Evolutionary conservation across 768 basidiomycete species (phyloP).

Genomic region (Amanita subjunquillea): DNA sequence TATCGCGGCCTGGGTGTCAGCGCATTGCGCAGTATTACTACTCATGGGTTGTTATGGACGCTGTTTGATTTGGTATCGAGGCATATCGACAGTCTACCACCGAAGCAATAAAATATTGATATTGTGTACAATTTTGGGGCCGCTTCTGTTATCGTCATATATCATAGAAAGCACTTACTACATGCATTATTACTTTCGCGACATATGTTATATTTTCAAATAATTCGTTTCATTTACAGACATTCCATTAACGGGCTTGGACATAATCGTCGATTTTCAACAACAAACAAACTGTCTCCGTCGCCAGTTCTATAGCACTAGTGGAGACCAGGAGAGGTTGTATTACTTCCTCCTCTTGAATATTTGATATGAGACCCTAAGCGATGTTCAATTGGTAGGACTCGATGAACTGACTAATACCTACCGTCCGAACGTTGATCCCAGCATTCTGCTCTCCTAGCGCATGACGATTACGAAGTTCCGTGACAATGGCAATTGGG

Average conservation of each 20-base stretch:
- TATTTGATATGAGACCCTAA: constrained; percentile 94
- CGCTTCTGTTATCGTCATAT: neutral
- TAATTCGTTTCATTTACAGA: neutral
- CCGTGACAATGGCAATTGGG: constrained; percentile 96
- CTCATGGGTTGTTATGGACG: constrained; percentile 91
- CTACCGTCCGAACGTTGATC: constrained; percentile 94
- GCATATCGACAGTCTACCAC: constrained; percentile 55
- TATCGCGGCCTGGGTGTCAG: constrained; percentile 95
- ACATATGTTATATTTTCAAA: neutral
- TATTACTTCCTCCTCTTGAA: constrained; percentile 93
- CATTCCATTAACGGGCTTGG: constrained; percentile 46
- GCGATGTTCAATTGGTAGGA: neutral
- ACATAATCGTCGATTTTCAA: constrained; percentile 95
- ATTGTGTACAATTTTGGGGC: neutral
- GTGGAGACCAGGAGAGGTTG: constrained; percentile 94
- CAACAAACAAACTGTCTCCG: constrained; percentile 94
- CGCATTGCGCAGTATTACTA: constrained; percentile 84
- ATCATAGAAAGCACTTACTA: constrained; percentile 2
- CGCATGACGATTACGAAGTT: constrained; percentile 93
- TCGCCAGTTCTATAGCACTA: constrained; percentile 88
- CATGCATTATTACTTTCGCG: constrained; percentile 3
- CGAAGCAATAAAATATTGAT: neutral
- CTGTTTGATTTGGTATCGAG: constrained; percentile 74
- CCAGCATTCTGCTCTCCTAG: constrained; percentile 91
- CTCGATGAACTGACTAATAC: constrained; percentile 11